Base-by-base conservation (phyloP, 2,329 filamentous ascomycete species). In the Beauveria australis region DNA sequence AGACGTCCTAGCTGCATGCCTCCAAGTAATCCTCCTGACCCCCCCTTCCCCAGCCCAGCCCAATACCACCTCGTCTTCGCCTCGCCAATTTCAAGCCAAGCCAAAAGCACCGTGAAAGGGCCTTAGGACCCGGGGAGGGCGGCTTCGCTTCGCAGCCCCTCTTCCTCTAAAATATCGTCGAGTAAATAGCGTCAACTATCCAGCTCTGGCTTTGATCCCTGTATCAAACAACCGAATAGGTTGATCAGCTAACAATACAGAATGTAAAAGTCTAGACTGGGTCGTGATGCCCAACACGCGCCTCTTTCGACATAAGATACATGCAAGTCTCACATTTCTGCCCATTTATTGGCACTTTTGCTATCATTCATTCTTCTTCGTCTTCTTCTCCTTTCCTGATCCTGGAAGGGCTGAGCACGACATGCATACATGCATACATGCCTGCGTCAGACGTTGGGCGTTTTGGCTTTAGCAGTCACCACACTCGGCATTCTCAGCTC, bases 401-500 rank as follows among this genome's bases (percentile, higher is more conserved):
- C 56, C 40, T 37, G 40, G 47, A 22, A 51, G 18, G 47, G 56
- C 56, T 59, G 56, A 59, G 56, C 56, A 52, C 56, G 47, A 59
- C 56, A 59, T 43, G 47, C 56, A 59, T 59, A 46, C 47, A 52
- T 59, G 47, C 56, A 51, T 44, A 22, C 24, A 59, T 26, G 43
- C 37, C 37, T 52, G 47, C 40, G 33, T 44, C 46, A 28, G 33
- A 12, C 33, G 5, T 19, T 28, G 33, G 41, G 41, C 12, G 26
- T 7, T n/a, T 33, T 37, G 33, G 26, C 19, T 19, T 19, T 12
- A 12, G n/a, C 43, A 19, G 43, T 46, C 51, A 14, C 33, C 33
- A 37, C 37, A 41, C 30, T 30, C 43, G 40, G 43, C 53, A 48
- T 24, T 24, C 40, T 43, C 41, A 40, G 43, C 44, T 33, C 54